Conservation (phyloP, 1,284 basidiomycete genomes). For the Fomitopsis pinicola region DNA sequence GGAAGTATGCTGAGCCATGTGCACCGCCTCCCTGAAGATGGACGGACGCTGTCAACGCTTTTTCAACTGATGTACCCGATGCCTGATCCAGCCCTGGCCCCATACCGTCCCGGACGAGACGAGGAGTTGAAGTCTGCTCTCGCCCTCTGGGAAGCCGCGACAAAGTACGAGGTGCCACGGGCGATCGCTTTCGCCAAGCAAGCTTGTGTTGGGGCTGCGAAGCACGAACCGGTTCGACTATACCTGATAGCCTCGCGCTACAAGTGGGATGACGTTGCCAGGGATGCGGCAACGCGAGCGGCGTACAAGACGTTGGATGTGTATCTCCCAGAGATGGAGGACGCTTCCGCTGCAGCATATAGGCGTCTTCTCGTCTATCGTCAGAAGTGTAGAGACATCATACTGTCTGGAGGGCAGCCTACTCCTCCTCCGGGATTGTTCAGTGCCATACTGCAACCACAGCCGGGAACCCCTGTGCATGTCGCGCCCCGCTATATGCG, state of each 20-base stretch:
- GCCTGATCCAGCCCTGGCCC: slow-evolving; percentile 4
- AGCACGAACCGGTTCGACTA: slow-evolving; percentile 1
- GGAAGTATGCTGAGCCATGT: not conserved
- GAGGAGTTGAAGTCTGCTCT: not conserved
- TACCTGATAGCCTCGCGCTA: slow-evolving; percentile 9
- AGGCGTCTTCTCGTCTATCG: slow-evolving; percentile 10
- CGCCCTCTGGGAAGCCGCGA: not conserved
- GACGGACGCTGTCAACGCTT: slow-evolving; percentile 9
- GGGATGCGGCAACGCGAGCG: slow-evolving; percentile 4
- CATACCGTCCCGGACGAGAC: no score
- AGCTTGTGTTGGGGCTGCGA: not conserved
- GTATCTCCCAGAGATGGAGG: slow-evolving; percentile 11
- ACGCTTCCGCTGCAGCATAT: slow-evolving; percentile 8
- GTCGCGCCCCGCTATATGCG: no score
- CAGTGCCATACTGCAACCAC: no score
- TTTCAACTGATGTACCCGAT: slow-evolving; percentile 18
- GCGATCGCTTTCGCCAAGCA: not conserved
- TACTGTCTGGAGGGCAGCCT: not conserved
- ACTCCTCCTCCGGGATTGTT: no score
- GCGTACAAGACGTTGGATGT: not conserved
- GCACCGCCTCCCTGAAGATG: slow-evolving; percentile 9
- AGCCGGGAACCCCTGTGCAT: no score
- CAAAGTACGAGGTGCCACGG: slow-evolving; percentile 2
- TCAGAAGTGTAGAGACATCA: not conserved
- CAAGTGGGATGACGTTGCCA: not conserved